Base-by-base conservation (phyloP, 805 yeast species). In the Scheffersomyces spartinae region DNA sequence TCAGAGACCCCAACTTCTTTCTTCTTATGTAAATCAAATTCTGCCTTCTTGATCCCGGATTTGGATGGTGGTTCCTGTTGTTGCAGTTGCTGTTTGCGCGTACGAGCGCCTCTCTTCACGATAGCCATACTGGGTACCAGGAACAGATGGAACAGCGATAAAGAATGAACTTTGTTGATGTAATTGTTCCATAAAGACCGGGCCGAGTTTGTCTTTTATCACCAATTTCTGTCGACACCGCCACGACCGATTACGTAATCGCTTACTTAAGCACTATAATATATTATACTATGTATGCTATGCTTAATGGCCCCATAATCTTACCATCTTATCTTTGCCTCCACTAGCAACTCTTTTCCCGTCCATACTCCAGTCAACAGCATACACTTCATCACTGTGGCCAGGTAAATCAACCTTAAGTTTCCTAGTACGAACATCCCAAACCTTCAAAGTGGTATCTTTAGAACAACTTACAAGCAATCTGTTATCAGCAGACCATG, bases 1-100 rank as follows among this genome's bases (percentile, higher is more conserved):
- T 91, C 99, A 21, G 94, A 78, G 6, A 91, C 96, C 27, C 99
- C 99, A n/a, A 91, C 97, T 53, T 91, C 97, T 50, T 85, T 83
- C 66, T 83, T 83, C 58, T 85, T 85, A 27, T 74, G 60, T 17
- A 78, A 54, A 40, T 91, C 97, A 48, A 85, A 91, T 25, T 84
- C 79, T 9, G 96, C 96, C 61, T 88, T 88, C 46, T 81, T 74
- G 38, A 59, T 75, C 13, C 69, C 74, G 29, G 64, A 57, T 37
- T 71, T 64, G 42, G 68, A 68, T 23, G 70, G 69, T 19, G 74
- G 82, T 38, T 60, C 70, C 38, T 46, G 68, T 42, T 47, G 63
- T 7, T 39, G 36, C 26, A 57, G 57, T 17, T 57, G 55, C 36
- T 62, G 72, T 47, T 61, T 74, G 47, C 50, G 45, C 32, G 58